Evolutionary conservation across 768 basidiomycete genomes (phyloP).

Genomic region (Serendipita sp.): DNA sequence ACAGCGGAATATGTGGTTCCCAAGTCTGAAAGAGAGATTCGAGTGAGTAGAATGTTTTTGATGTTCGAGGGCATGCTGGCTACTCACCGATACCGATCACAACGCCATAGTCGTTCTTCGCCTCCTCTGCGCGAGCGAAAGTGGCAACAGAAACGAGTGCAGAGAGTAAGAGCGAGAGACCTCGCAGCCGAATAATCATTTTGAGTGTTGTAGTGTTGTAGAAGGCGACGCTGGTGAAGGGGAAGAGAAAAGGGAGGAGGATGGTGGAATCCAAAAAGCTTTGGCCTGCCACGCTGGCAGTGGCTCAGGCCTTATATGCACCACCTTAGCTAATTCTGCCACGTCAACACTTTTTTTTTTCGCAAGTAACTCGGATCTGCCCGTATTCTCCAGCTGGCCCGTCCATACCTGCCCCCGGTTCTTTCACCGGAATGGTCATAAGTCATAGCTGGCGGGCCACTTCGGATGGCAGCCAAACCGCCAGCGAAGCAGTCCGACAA

Average conservation of each 20-base stretch:
- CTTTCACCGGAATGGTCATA: no score
- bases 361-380: background rate
- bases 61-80: background rate
- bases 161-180: slow-evolving; percentile 11
- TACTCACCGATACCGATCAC: slow-evolving; percentile 81
- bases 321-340: background rate
- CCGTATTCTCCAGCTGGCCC: no score
- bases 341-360: background rate
- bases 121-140: slow-evolving; percentile 47
- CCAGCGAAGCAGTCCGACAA: no score
- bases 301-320: no score
- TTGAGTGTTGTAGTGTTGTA: background rate
- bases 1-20: slow-evolving; percentile 97
- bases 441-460: no score
- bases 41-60: slow-evolving; percentile 10
- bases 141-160: slow-evolving; percentile 44
- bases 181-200: slow-evolving; percentile 1
- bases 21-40: slow-evolving; percentile 38
- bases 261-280: background rate
- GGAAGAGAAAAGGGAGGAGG: background rate
- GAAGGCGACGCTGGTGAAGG: background rate
- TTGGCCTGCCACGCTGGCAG: background rate
- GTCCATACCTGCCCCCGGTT: no score
- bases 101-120: slow-evolving; percentile 61
- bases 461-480: no score